A percentile compares a stretch with the other conserved stretches of the same genome.
Conservation (phyloP, 2,329 filamentous ascomycete species). For the Colletotrichum eleusines region DNA sequence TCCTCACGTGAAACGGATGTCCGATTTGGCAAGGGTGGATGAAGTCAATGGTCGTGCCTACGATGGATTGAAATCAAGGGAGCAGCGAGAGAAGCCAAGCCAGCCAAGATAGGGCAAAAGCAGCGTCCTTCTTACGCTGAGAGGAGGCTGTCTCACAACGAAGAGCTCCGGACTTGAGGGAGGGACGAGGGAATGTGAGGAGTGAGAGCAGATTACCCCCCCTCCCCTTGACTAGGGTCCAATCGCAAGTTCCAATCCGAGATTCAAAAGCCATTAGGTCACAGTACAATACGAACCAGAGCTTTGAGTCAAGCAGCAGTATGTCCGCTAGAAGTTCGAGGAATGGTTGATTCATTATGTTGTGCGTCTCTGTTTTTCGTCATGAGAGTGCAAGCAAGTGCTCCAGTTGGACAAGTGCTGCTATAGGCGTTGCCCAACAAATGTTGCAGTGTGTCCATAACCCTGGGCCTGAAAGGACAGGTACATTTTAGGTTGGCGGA, state of each 20-base stretch:
- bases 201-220: constrained; percentile 24
- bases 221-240: constrained; percentile 25
- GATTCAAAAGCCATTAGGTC: not conserved
- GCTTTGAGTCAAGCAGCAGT: constrained; percentile 8
- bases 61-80: constrained; percentile 7
- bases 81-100: not conserved
- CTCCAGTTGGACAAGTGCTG: not conserved
- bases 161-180: not conserved
- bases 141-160: not conserved
- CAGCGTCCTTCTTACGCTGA: not conserved
- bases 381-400: not conserved
- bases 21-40: constrained; percentile 6
- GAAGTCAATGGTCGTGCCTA: constrained; percentile 4
- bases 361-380: not conserved
- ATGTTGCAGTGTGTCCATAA: not conserved
- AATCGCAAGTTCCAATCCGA: constrained; percentile 16
- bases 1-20: not conserved
- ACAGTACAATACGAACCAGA: not conserved
- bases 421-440: not conserved
- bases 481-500: not conserved
- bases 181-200: constrained; percentile 9
- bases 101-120: not conserved
- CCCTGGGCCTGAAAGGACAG: not conserved
- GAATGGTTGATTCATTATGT: not conserved
- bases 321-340: not conserved